Conservation (phyloP, 2,329 filamentous ascomycete genomes). For the Hansfordia pulvinata region DNA sequence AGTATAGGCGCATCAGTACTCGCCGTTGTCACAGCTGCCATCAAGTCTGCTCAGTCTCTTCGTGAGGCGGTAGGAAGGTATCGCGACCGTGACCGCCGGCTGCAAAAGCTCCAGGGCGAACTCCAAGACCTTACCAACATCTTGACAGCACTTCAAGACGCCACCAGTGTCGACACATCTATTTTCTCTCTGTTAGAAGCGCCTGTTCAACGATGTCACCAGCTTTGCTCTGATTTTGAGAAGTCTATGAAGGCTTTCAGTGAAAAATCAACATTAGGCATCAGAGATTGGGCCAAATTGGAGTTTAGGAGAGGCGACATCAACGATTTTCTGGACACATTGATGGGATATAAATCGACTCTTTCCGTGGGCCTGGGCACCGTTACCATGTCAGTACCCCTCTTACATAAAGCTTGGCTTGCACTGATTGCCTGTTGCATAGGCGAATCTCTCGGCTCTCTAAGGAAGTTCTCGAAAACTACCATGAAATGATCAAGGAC, state of each 20-base stretch:
- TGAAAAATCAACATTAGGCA: conserved; percentile 16
- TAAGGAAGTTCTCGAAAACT: conserved; percentile 18
- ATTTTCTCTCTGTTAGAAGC: conserved; percentile 18
- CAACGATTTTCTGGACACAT: conserved; percentile 22
- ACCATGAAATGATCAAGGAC: conserved; percentile 23
- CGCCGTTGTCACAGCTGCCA: conserved; percentile 17
- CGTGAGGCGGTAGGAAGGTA: conserved; percentile 18
- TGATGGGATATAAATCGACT: conserved; percentile 23
- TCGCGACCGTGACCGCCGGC: conserved; percentile 19
- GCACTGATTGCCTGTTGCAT: conserved; percentile 4
- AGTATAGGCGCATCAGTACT: conserved; percentile 18
- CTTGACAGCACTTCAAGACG: conserved; percentile 14
- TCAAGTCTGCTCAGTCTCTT: conserved; percentile 19
- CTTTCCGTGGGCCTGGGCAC: conserved; percentile 21
- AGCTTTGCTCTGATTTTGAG: conserved; percentile 22
- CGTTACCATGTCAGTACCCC: conserved; percentile 19
- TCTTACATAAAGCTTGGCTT: too few species aligned
- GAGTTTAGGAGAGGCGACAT: conserved; percentile 25
- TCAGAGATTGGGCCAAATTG: conserved; percentile 25
- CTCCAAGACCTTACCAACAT: conserved; percentile 19
- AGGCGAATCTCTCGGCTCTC: conserved; percentile 19
- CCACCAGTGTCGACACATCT: conserved; percentile 10
- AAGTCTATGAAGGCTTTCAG: conserved; percentile 19
- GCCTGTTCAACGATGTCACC: conserved; percentile 8
- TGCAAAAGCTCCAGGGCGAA: conserved; percentile 17